These are phyloP conservation scores for Citrus unshiu DNA, from an alignment of 345 rosid genomes.

Conservation along the genomic window DNA sequence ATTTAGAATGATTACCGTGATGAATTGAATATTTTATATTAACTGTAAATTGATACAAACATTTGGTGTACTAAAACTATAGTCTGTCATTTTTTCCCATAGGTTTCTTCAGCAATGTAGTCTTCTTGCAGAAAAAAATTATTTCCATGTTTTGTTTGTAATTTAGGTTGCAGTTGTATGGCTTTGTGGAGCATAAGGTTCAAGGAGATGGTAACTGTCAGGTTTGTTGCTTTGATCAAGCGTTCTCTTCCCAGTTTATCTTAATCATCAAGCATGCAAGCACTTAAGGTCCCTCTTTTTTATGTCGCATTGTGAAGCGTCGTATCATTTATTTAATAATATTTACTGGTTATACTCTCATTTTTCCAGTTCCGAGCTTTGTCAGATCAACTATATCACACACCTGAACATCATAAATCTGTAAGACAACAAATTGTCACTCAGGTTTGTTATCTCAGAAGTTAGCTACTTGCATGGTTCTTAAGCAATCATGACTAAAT, in stretches of 20 bases:
- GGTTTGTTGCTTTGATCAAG: slow-evolving; percentile 28
- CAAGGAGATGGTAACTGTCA: slow-evolving; percentile 88
- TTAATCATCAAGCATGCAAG: not conserved
- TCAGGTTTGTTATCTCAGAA: slow-evolving; percentile 49
- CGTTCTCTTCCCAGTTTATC: not conserved
- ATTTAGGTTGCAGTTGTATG: slow-evolving; percentile 50
- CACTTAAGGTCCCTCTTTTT: not conserved
- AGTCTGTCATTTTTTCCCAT: not conserved
- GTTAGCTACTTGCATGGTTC: not conserved
- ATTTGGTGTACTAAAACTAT: not conserved
- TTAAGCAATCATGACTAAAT: not conserved
- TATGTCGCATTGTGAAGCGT: not conserved
- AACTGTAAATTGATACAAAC: not conserved
- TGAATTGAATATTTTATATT: not conserved
- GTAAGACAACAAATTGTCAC: slow-evolving; percentile 52
- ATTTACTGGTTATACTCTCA: not conserved
- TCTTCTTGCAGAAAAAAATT: not conserved
- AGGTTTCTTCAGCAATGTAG: not conserved
- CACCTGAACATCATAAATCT: slow-evolving; percentile 60
- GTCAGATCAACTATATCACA: slow-evolving; percentile 58
- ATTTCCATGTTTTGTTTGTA: not conserved
- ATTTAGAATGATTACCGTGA: not conserved
- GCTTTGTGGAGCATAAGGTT: slow-evolving; percentile 58
- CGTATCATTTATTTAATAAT: not conserved
- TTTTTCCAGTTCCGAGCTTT: slow-evolving; percentile 70